Base-by-base conservation (phyloP, 148 eudicot genomes). In the Chenopodium berlandieri region DNA sequence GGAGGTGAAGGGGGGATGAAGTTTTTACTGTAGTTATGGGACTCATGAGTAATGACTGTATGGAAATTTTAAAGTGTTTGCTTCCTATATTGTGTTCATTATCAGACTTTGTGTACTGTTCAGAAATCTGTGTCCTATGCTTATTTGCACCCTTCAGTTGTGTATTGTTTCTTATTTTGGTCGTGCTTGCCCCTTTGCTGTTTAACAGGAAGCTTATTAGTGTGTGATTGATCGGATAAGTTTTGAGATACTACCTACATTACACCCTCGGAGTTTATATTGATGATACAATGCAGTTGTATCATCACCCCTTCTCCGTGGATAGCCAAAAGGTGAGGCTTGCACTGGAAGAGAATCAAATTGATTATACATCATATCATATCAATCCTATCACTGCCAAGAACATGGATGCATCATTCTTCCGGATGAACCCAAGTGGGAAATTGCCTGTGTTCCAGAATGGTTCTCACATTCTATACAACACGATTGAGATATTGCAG, bases 281-380 rank as follows among this genome's bases (percentile, higher is more conserved):
- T 81, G 78, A 67, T 78, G 20, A 50, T 71, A 86, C 63, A 63
- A 96, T 96, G 99, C 99, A 96, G 89, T 85, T 96, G n/a, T 96
- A 94, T 79, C 99, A 96, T 88, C 98, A 94, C 85, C 98, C 98
- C 4, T 85, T 86, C 82, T 96, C 97, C 11, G 69, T 96, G 86
- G 93, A 96, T 85, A 94, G 99, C 94, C 99, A 94, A 89, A 96
- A 92, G 84, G 98, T 92, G 84, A 88, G 99, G 84, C 91, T 96
- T 74, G 98, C 93, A 47, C 82, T 96, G 84, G 99, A 95, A 84
- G 99, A 96, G 89, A 89, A 83, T 84, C 89, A 84, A 73, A 85
- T 94, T 65, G 99, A 96, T 83, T 96, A 94, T 83, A 96, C 99
- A 19, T 92, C 99, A 1, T 88, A 88, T 84, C 97, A 92, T 82